phyloP scores from a whole-genome alignment of 306 rosid species.

The Prunus mira region DNA sequence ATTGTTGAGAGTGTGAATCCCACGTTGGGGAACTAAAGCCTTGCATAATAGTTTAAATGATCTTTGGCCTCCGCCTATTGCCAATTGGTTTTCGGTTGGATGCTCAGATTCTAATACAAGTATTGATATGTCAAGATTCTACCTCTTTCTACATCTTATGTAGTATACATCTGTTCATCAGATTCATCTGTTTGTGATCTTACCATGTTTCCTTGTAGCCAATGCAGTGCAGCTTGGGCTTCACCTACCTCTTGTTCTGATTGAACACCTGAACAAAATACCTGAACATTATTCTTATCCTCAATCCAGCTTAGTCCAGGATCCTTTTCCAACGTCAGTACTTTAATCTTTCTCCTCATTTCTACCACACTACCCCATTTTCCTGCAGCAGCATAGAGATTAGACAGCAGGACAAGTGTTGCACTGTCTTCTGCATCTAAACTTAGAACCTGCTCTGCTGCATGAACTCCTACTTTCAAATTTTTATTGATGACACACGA shows the following conservation, averaged over 20 bases:
- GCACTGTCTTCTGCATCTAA: constrained; percentile 65
- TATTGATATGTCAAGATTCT: neutral
- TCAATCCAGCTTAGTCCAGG: constrained; percentile 87
- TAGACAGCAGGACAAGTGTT: constrained; percentile 64
- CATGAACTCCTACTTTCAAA: constrained; percentile 62
- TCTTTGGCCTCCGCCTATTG: too few relatives aligned
- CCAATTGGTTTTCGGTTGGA: too few relatives aligned
- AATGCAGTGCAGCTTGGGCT: constrained; percentile 46
- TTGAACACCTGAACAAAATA: constrained; percentile 62
- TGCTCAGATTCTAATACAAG: too few relatives aligned
- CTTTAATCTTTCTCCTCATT: constrained; percentile 59
- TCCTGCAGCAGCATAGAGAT: constrained; percentile 62
- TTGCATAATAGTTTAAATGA: too few relatives aligned
- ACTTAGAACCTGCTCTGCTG: constrained; percentile 56
- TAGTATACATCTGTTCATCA: constrained; percentile 20
- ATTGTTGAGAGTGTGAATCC: too few relatives aligned
- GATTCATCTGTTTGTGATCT: constrained; percentile 36
- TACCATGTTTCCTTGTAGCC: constrained; percentile 56
- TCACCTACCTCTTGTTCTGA: constrained; percentile 49
- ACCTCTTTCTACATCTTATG: constrained; percentile 2
- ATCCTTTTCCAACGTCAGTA: constrained; percentile 44
- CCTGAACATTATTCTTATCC: constrained; percentile 50
- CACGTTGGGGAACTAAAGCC: too few relatives aligned
- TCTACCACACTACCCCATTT: constrained; percentile 62
- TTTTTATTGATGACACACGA: constrained; percentile 61